phyloP scores from a whole-genome alignment of 2,329 filamentous ascomycete species.

The Plectosphaerella sp. region DNA sequence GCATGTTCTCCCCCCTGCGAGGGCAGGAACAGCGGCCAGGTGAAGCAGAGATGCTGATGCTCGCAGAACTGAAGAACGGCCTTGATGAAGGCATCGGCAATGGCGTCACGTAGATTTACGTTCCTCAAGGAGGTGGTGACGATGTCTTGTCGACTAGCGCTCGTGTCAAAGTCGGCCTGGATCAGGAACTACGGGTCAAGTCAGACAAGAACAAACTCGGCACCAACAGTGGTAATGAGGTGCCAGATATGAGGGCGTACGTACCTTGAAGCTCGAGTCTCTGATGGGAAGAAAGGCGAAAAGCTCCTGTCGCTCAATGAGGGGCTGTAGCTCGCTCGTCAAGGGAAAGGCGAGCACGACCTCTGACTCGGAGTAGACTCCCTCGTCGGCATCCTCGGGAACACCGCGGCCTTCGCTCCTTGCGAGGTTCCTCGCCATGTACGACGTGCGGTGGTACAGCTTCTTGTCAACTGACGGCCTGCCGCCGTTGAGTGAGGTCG shows the following conservation, averaged over 20 bases:
- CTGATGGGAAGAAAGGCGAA: constrained; percentile 43
- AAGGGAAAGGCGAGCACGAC: constrained; percentile 43
- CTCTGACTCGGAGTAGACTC: constrained; percentile 20
- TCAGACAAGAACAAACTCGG: too few species aligned
- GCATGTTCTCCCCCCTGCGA: constrained; percentile 16
- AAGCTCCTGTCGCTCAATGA: constrained; percentile 33
- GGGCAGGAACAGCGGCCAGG: constrained; percentile 42
- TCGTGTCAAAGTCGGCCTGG: constrained; percentile 44
- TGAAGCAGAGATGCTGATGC: constrained; percentile 29
- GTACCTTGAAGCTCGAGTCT: constrained; percentile 34
- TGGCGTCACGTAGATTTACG: constrained; percentile 20
- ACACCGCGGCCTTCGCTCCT: constrained; percentile 29
- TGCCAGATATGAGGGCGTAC: constrained; percentile 1
- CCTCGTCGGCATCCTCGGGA: constrained; percentile 17
- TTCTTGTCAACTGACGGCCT: constrained; percentile 6
- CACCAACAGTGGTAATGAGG: too few species aligned
- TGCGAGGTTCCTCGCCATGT: constrained; percentile 19
- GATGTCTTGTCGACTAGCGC: constrained; percentile 38
- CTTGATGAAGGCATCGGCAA: constrained; percentile 32
- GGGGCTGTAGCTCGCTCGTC: constrained; percentile 19
- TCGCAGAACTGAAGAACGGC: constrained; percentile 33
- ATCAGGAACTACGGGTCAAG: constrained; percentile 34
- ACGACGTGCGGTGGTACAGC: constrained; percentile 24
- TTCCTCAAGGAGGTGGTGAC: constrained; percentile 32
- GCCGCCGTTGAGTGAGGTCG: constrained; percentile 1